phyloP scores from a whole-genome alignment of 352 stramenopile species.

The Phytophthora crassamura region DNA sequence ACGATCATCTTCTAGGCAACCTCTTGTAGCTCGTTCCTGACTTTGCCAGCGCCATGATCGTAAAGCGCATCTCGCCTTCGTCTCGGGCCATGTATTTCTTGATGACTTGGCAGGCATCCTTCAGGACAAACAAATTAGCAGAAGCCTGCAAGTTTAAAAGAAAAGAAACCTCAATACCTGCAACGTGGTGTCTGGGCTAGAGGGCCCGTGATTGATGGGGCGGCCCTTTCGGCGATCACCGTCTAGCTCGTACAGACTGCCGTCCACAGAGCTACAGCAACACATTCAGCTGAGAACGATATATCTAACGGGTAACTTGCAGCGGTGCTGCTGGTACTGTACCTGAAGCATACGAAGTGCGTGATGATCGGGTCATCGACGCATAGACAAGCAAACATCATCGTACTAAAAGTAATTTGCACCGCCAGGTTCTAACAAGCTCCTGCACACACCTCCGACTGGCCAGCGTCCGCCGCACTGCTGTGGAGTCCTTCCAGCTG shows the following conservation, averaged over 20 bases:
- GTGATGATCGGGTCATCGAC: conserved; percentile 95
- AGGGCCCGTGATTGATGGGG: conserved; percentile 94
- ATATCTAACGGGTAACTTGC: no score
- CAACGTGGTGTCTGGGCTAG: conserved; percentile 86
- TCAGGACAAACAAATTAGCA: no score
- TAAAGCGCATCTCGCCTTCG: conserved; percentile 95
- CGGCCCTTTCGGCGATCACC: conserved; percentile 94
- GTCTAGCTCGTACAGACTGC: conserved; percentile 96
- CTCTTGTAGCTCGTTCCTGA: conserved; percentile 50
- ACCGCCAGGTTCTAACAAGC: conserved; percentile 76
- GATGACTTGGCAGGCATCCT: conserved; percentile 92
- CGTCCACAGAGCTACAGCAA: conserved; percentile 80
- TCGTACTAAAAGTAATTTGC: no score
- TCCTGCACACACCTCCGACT: conserved; percentile 82
- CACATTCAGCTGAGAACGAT: conserved; percentile 6
- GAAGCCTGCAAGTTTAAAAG: no score
- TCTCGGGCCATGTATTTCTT: conserved; percentile 95
- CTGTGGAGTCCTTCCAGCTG: conserved; percentile 94
- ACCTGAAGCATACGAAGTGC: conserved; percentile 97
- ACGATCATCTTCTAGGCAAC: no score
- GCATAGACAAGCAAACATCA: no score
- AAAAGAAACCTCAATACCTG: no score
- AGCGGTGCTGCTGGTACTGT: no score
- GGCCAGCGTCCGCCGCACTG: conserved; percentile 86
- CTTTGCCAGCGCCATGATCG: conserved; percentile 93